Base-by-base conservation (phyloP, 2,329 filamentous ascomycete genomes). In the Colletotrichum plurivorum region DNA sequence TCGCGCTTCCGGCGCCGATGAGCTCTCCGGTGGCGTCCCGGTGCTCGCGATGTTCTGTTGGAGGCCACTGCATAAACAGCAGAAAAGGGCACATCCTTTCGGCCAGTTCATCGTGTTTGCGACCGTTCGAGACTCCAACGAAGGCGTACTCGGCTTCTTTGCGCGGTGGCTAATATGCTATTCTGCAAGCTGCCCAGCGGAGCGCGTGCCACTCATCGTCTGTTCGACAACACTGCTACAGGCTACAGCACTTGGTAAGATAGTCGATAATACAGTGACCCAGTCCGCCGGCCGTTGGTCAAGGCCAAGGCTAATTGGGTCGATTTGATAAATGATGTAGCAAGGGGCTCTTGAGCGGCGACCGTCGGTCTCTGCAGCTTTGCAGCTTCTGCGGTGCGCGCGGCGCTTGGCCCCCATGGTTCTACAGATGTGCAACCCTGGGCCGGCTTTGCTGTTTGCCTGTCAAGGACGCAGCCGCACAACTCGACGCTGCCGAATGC, bases 351-450 rank as follows among this genome's bases (percentile, higher is more conserved):
- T 16, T 27, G 12, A 31, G 25, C 45, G 25, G 36, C 16, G 43
- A 16, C 18, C 7, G 58, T 15, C 15, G 41, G 25, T 13, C 22
- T 63, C 45, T 63, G 16, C 60, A 63, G 60, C 41, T 63, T 41
- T 63, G 18, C 60, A 63, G 60, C 60, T 63, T 48, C 25, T 36
- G 39, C 31, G 18, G 58, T 52, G 58, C 31, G 13, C 20, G 53
- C 53, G 18, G 53, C 53, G 18, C 31, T 9, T 36, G 31, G 53
- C 36, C 15, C 18, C 22, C 15, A 8, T 9, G 16, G 13, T 16
- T 16, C 41, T 18, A 49, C 22, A 31, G 20, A 39, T 39, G 45
- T 48, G 41, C 20, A 41, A 54, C 59, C 18, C 39, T 54, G 48
- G 31, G 18, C 53, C 49, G 20, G 59, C 46, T 15, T 36, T 62